Conservation (phyloP, 208 protist genomes). For the Leishmania arabica region DNA sequence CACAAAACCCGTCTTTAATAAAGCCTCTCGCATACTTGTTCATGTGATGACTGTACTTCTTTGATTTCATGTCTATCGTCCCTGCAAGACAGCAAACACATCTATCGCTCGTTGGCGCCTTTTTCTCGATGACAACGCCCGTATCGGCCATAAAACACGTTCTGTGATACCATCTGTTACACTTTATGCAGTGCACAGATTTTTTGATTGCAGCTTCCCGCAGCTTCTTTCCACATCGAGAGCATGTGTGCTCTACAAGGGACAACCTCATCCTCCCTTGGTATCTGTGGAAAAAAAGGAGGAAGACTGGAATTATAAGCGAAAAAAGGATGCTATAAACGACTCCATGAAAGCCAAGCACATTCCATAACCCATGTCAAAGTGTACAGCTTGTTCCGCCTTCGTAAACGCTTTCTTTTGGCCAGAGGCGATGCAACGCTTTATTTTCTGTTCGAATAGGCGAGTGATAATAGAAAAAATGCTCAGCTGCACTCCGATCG, state of each 20-base stretch:
- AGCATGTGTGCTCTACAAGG: conserved; percentile 7
- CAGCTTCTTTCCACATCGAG: conserved; percentile 17
- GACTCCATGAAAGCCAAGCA: not conserved
- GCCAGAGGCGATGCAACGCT: not conserved
- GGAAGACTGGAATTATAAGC: not conserved
- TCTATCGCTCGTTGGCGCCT: not conserved
- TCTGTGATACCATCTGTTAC: conserved; percentile 36
- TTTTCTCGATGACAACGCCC: conserved; percentile 21
- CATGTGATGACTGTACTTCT: conserved; percentile 3
- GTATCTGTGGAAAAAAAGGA: conserved; percentile 1
- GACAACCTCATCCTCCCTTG: not conserved
- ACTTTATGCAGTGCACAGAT: conserved; percentile 25
- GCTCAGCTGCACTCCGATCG: conserved; percentile 7
- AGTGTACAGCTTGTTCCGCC: not conserved
- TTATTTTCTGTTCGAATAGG: not conserved
- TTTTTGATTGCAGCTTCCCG: not conserved
- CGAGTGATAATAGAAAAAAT: conserved; percentile 28
- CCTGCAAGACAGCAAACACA: conserved; percentile 63
- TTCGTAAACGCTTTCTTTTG: not conserved
- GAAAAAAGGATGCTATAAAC: not conserved
- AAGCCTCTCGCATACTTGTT: conserved; percentile 44
- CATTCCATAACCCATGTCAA: not conserved
- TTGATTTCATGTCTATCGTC: not conserved
- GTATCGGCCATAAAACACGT: conserved; percentile 60
- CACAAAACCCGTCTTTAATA: conserved; percentile 55